A percentile compares a stretch with the other conserved stretches of the same genome.
Evolutionary conservation across 495 filamentous ascomycete genomes (phyloP).

Genomic region (Aspergillus panamensis): DNA sequence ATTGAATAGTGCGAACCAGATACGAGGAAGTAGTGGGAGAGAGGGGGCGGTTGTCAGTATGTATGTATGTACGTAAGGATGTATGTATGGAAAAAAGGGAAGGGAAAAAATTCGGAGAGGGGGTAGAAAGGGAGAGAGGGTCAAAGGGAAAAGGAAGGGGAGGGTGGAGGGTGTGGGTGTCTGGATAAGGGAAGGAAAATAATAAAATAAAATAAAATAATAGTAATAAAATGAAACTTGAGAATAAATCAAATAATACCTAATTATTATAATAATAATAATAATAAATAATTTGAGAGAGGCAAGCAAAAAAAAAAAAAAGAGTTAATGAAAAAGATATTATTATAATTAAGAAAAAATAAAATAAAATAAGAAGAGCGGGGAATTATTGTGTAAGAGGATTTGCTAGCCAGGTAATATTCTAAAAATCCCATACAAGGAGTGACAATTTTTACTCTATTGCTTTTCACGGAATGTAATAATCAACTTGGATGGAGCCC

Average conservation of each 20-base stretch:
- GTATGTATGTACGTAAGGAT: slow-evolving; percentile 5
- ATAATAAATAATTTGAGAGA: slow-evolving; percentile 1
- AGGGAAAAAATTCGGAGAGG: slow-evolving; percentile 12
- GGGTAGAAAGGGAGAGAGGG: slow-evolving; percentile 15
- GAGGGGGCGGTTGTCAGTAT: slow-evolving; percentile 19
- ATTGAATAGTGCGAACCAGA: slow-evolving; percentile 46
- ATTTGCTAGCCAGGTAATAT: slow-evolving; percentile 12
- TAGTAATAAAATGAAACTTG: slow-evolving; percentile 17
- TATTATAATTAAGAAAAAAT: not conserved
- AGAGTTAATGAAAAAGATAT: not conserved
- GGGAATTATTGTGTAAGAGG: slow-evolving; percentile 7
- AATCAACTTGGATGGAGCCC: slow-evolving; percentile 1
- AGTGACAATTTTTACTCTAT: not conserved
- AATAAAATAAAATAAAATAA: slow-evolving; percentile 18
- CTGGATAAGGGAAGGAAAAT: slow-evolving; percentile 22
- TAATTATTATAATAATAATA: not conserved
- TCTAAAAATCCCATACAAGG: slow-evolving; percentile 1
- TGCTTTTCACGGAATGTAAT: slow-evolving; percentile 1
- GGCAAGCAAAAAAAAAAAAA: not conserved
- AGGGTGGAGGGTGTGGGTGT: slow-evolving; percentile 21
- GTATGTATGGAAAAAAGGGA: slow-evolving; percentile 13
- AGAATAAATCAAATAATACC: slow-evolving; percentile 13
- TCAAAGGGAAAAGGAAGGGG: slow-evolving; percentile 4
- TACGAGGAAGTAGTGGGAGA: slow-evolving; percentile 27
- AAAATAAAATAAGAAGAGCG: slow-evolving; percentile 3